These are phyloP conservation scores for Colletotrichum tabaci DNA, from an alignment of 2,329 filamentous ascomycete genomes.

Conservation along the genomic window DNA sequence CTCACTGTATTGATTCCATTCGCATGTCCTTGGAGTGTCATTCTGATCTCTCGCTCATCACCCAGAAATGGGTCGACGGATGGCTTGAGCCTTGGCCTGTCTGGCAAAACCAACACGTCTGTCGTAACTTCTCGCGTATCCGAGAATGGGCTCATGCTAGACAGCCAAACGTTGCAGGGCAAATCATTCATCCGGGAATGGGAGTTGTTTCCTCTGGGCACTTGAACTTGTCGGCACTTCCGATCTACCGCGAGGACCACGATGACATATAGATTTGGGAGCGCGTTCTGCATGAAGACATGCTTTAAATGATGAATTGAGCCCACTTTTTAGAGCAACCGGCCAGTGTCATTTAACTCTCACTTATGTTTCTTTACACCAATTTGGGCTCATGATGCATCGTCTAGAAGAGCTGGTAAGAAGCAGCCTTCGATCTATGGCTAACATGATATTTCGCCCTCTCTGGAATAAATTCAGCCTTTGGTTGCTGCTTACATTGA, in stretches of 20 bases:
- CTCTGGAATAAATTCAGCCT: no score
- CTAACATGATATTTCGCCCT: no score
- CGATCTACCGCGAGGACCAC: constrained; percentile 2
- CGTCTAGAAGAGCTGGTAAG: no score
- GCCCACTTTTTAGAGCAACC: no score
- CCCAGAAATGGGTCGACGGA: constrained; percentile 6
- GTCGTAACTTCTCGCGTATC: background rate
- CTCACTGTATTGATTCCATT: constrained; percentile 11
- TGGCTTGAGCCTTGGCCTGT: constrained; percentile 10
- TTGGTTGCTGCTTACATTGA: no score
- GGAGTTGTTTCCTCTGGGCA: background rate
- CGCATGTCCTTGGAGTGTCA: constrained; percentile 1
- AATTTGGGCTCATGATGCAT: no score
- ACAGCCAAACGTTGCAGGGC: background rate
- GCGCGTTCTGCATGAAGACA: no score
- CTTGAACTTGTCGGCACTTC: constrained; percentile 3
- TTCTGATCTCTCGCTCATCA: background rate
- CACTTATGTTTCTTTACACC: no score
- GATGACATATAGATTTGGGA: background rate
- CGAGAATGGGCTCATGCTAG: background rate
- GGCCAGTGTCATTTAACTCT: no score
- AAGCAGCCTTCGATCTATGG: no score
- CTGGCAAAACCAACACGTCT: constrained; percentile 3
- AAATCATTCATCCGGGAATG: constrained; percentile 10
- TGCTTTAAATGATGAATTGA: no score